A percentile compares a stretch with the other conserved stretches of the same genome.
phyloP scores from a whole-genome alignment of 1,284 basidiomycete species.

The Kwoniella shivajii region DNA sequence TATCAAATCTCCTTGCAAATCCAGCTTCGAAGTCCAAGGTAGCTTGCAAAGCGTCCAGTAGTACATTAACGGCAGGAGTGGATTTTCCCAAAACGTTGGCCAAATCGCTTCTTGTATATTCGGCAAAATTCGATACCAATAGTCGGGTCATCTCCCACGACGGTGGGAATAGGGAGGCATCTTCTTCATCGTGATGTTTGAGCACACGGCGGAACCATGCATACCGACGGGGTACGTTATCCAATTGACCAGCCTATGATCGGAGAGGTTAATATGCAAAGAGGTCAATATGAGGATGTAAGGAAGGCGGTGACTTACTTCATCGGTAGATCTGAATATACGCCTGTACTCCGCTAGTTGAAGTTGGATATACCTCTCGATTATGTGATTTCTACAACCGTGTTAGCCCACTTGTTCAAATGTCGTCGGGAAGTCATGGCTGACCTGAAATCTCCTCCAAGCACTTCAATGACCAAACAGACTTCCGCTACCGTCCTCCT shows the following conservation, averaged over 20 bases:
- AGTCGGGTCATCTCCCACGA: conserved; percentile 82
- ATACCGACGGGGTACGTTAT: conserved; percentile 90
- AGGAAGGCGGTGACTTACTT: conserved; percentile 56
- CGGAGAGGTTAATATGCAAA: neutral
- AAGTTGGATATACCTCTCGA: conserved; percentile 86
- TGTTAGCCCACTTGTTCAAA: neutral
- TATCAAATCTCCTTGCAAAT: conserved; percentile 75
- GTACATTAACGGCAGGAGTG: conserved; percentile 69
- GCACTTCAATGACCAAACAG: conserved; percentile 78
- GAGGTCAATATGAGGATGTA: neutral
- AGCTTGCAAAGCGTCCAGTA: conserved; percentile 82
- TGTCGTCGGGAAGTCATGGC: neutral
- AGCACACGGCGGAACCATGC: conserved; percentile 96
- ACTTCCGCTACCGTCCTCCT: conserved; percentile 70
- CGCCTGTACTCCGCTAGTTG: conserved; percentile 95
- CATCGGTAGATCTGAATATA: conserved; percentile 88
- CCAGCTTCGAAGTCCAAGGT: conserved; percentile 82
- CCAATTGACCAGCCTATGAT: conserved; percentile 77
- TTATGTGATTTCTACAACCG: conserved; percentile 61
- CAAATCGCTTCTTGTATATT: conserved; percentile 68
- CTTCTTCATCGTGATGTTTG: conserved; percentile 83
- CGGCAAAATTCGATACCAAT: conserved; percentile 77
- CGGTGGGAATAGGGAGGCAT: conserved; percentile 74
- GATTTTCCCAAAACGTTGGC: conserved; percentile 53
- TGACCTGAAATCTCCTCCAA: conserved; percentile 70